A percentile compares a stretch with the other conserved stretches of the same genome.
Conservation (phyloP, 768 basidiomycete species). For the Panaeolus papilionaceus region DNA sequence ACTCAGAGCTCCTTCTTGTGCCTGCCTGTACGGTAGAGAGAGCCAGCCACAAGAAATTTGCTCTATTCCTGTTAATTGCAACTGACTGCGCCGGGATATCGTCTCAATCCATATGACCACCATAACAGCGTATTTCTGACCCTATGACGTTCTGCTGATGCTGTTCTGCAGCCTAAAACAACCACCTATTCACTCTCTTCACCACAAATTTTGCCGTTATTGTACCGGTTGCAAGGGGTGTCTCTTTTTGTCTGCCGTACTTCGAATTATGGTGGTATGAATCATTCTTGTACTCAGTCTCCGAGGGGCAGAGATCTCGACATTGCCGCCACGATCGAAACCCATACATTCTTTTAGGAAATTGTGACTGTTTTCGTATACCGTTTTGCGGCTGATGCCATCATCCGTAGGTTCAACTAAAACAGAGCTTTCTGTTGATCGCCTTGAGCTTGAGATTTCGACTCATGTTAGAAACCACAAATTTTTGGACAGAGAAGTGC, state of each 20-base stretch:
- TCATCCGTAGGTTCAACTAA: conserved; percentile 14
- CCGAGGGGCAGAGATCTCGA: conserved; percentile 19
- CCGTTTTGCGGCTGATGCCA: conserved; percentile 19
- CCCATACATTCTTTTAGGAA: conserved; percentile 19
- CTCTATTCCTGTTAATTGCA: conserved; percentile 1
- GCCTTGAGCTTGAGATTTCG: background rate
- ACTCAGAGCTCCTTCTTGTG: background rate
- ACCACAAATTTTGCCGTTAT: conserved; percentile 28
- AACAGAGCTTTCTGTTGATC: conserved; percentile 6
- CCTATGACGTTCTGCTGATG: background rate
- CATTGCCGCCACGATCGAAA: conserved; percentile 21
- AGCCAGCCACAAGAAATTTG: conserved; percentile 1
- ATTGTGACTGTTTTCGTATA: conserved; percentile 18
- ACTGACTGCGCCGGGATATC: background rate
- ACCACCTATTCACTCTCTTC: conserved; percentile 14
- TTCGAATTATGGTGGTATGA: conserved; percentile 3
- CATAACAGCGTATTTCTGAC: conserved; percentile 2
- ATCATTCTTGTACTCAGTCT: conserved; percentile 6
- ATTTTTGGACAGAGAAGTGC: background rate
- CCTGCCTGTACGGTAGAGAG: background rate
- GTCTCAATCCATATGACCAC: background rate
- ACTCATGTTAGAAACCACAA: background rate
- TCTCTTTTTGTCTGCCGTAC: conserved; percentile 17
- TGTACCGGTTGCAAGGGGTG: conserved; percentile 32
- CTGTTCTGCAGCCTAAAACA: background rate